Conservation (phyloP, 108 stramenopile genomes). For the Bacterosira constricta region DNA sequence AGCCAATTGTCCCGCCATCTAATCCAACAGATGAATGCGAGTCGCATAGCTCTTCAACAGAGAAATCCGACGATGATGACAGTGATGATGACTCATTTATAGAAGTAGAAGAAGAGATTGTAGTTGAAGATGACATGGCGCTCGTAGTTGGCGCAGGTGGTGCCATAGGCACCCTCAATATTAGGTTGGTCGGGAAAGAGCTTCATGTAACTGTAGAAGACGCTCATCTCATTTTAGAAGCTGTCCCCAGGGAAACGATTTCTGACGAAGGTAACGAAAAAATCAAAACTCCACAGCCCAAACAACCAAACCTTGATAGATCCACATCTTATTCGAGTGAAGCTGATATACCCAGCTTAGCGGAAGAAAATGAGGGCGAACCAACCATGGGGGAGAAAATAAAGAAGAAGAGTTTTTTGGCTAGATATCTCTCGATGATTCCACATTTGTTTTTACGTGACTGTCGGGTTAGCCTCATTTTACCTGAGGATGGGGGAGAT, state of each 20-base stretch:
- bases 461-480: constrained; percentile 67
- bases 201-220: constrained; percentile 80
- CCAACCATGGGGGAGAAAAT: constrained; percentile 69
- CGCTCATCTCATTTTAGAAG: constrained; percentile 74
- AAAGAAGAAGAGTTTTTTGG: constrained; percentile 66
- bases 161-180: constrained; percentile 71
- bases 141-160: constrained; percentile 74
- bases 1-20: not conserved
- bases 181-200: constrained; percentile 67
- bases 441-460: constrained; percentile 79
- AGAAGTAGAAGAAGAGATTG: constrained; percentile 52
- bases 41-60: not conserved
- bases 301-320: constrained; percentile 29
- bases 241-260: constrained; percentile 37
- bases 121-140: constrained; percentile 46
- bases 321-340: constrained; percentile 8
- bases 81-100: constrained; percentile 53
- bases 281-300: constrained; percentile 13
- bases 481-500: constrained; percentile 43
- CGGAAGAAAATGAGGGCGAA: constrained; percentile 12
- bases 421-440: constrained; percentile 59
- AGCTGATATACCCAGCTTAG: constrained; percentile 10
- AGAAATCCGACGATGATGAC: constrained; percentile 2
- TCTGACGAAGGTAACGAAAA: constrained; percentile 29
- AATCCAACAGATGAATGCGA: not conserved